These are phyloP conservation scores for Jamesozyma jinghongensis DNA, from an alignment of 805 yeast genomes.

Conservation along the genomic window DNA sequence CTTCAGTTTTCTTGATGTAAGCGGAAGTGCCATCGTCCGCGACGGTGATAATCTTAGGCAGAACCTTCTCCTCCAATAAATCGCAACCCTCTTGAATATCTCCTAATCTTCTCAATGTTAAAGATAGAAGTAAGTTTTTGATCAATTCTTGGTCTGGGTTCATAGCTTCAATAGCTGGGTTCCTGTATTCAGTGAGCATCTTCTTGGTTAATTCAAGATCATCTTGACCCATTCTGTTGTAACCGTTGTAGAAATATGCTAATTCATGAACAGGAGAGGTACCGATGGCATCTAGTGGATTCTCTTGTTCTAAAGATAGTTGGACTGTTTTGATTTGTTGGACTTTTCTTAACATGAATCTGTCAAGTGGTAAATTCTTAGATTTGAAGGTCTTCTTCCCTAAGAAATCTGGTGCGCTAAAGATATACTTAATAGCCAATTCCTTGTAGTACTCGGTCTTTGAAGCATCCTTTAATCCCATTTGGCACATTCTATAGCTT, in stretches of 20 bases:
- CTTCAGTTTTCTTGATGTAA: conserved; percentile 43
- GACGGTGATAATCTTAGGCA: conserved; percentile 34
- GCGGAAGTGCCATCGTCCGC: conserved; percentile 34
- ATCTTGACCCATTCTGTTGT: conserved; percentile 64
- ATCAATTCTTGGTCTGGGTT: conserved; percentile 55
- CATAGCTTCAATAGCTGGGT: conserved; percentile 38
- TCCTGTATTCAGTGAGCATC: conserved; percentile 42
- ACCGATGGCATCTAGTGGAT: conserved; percentile 70
- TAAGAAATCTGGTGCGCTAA: conserved; percentile 56
- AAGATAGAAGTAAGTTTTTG: conserved; percentile 51
- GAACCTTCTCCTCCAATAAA: conserved; percentile 45
- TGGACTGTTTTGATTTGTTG: conserved; percentile 37
- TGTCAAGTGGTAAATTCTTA: conserved; percentile 83
- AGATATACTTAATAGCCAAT: conserved; percentile 50
- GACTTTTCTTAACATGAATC: conserved; percentile 65
- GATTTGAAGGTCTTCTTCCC: conserved; percentile 65
- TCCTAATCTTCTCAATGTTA: conserved; percentile 61
- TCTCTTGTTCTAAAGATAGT: conserved; percentile 31
- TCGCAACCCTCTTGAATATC: conserved; percentile 47
- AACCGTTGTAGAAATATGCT: conserved; percentile 87
- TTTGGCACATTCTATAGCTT: conserved; percentile 60
- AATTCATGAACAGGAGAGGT: conserved; percentile 79
- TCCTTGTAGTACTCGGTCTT: conserved; percentile 41
- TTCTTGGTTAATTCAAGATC: conserved; percentile 46
- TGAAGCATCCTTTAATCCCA: conserved; percentile 32